Evolutionary conservation across 768 basidiomycete genomes (phyloP), one percentile per base, ranked within the genome.

Genomic region (Naganishia friedmannii): DNA sequence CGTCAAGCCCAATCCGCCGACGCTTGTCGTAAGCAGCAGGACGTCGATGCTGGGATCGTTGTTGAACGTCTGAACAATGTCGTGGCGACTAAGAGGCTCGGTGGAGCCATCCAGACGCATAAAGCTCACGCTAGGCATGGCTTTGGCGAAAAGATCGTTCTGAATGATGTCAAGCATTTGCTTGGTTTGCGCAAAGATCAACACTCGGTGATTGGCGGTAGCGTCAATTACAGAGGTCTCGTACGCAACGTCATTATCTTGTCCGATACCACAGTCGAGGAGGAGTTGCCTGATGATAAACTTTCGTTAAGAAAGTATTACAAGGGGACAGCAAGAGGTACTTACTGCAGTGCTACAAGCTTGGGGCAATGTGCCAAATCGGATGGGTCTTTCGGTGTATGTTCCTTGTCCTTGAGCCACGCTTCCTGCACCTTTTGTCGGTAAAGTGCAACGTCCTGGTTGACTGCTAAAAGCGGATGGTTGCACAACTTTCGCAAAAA

Each of bases 171-270:
- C 92, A 60, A 99, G 86, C 96, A 98, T 99, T 79, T 92, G 91
- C 80, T 97, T 96, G 87, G 97, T 92, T 83, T 99, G 96, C 77
- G 95, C 98, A 83, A 99, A 99, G 75, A 99, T 95, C 73, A 99
- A 87, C 67, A 95, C 94, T n/a, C 96, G 91, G 78, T 99, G 96
- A 74, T 95, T 94, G 26, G 95, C 91, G 78, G 86, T 84, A 70
- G 91, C 88, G 39, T 85, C 86, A 19, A 87, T 79, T 74, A 91
- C 89, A 71, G 86, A 87, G 80, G 91, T 90, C 26, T 85, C 84
- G 12, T 84, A 78, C 83, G 67, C 82, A 74, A 48, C 70, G 70
- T 21, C 83, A 12, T 42, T 56, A 13, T 67, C 34, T 29, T 28
- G 82, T 17, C 96, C 96, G 70, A 99, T 96, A 12, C 96, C 96